These are phyloP conservation scores for Aureobasidium namibiae DNA, from an alignment of 2,329 filamentous ascomycete species.

Conservation along the genomic window DNA sequence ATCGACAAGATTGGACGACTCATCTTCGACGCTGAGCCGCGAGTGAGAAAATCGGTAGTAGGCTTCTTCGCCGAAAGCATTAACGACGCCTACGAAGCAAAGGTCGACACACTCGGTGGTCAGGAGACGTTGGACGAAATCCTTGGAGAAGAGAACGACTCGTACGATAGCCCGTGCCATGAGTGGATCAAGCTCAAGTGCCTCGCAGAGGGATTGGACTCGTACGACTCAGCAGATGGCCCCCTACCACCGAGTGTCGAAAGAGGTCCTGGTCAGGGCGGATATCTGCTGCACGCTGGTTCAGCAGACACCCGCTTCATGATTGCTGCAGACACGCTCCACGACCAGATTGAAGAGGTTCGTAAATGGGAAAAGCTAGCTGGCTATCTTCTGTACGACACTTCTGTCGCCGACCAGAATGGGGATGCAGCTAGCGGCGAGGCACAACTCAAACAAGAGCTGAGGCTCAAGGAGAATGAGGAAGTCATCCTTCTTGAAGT, in stretches of 20 bases:
- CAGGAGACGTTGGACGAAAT: conserved; percentile 67
- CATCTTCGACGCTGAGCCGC: conserved; percentile 78
- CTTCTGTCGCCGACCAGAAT: conserved; percentile 53
- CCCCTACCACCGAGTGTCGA: conserved; percentile 41
- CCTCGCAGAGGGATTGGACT: conserved; percentile 71
- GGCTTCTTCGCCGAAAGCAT: conserved; percentile 86
- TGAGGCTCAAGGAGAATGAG: conserved; percentile 66
- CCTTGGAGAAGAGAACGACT: conserved; percentile 65
- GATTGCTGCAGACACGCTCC: conserved; percentile 76
- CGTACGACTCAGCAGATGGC: conserved; percentile 63
- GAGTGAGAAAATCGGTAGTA: conserved; percentile 80
- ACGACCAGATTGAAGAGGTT: conserved; percentile 71
- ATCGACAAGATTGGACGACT: conserved; percentile 81
- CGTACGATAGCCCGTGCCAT: conserved; percentile 50
- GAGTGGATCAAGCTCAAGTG: conserved; percentile 92
- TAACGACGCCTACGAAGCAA: conserved; percentile 68
- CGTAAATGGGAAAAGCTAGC: conserved; percentile 81
- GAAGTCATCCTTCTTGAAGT: conserved; percentile 83
- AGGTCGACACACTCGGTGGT: conserved; percentile 77
- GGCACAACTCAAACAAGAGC: conserved; percentile 58
- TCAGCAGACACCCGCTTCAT: conserved; percentile 74
- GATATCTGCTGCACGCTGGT: conserved; percentile 49
- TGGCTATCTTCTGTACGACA: conserved; percentile 86
- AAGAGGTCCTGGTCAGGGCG: conserved; percentile 28
- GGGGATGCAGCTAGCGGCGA: conserved; percentile 52